Evolutionary conservation across 2,329 filamentous ascomycete species (phyloP).

Genomic region (Colletotrichum gloeosporioides): DNA sequence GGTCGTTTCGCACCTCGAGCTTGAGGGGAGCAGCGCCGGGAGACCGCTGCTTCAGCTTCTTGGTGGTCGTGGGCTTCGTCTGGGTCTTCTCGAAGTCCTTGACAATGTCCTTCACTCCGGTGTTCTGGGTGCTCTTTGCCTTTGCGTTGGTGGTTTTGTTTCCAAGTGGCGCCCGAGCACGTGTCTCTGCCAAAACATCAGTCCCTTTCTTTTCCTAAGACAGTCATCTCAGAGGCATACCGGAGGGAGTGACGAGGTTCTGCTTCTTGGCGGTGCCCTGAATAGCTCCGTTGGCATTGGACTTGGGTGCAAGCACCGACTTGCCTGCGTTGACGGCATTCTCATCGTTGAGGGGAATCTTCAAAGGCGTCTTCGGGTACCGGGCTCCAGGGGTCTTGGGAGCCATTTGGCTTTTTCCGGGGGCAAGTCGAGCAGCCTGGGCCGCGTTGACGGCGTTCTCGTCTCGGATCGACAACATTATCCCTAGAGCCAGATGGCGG

Average conservation of each 20-base stretch:
- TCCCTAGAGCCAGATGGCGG: not conserved
- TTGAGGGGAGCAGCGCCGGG: conserved; percentile 61
- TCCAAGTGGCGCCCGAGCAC: conserved; percentile 81
- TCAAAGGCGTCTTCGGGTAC: conserved; percentile 83
- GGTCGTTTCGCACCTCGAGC: conserved; percentile 66
- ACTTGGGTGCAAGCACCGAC: conserved; percentile 59
- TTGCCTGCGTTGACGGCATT: conserved; percentile 73
- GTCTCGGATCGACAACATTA: conserved; percentile 23
- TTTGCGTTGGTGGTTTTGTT: conserved; percentile 98
- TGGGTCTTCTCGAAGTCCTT: conserved; percentile 69
- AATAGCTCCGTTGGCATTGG: conserved; percentile 49
- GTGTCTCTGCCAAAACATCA: conserved; percentile 53
- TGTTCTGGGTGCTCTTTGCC: conserved; percentile 69
- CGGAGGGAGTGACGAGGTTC: conserved; percentile 24
- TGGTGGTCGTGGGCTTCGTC: conserved; percentile 62
- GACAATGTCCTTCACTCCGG: conserved; percentile 64
- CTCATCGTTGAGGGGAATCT: conserved; percentile 81
- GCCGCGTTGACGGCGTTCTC: conserved; percentile 25
- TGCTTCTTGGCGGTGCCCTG: conserved; percentile 14
- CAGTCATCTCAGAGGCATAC: conserved; percentile 11
- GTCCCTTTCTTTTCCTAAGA: conserved; percentile 5
- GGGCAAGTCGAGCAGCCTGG: conserved; percentile 20
- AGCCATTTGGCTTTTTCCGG: conserved; percentile 44
- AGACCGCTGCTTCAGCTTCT: conserved; percentile 63
- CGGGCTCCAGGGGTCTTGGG: conserved; percentile 82